Conservation (phyloP, 768 basidiomycete genomes). For the Termitomyces sp. region DNA sequence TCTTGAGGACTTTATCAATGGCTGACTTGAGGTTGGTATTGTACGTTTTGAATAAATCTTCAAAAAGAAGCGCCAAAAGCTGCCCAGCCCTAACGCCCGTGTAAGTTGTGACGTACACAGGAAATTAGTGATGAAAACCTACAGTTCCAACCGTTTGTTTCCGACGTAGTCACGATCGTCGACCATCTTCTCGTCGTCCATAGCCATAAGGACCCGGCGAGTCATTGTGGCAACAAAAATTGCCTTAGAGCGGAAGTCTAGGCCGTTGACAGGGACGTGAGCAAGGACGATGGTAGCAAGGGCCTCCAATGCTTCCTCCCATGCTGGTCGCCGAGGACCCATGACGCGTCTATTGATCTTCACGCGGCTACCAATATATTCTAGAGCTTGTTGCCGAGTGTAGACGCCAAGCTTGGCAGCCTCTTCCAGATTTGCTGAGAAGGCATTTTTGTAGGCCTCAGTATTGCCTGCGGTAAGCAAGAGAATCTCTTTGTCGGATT, state of each 20-base stretch:
- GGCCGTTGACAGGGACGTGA: slow-evolving; percentile 86
- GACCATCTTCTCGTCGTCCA: slow-evolving; percentile 95
- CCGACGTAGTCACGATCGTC: slow-evolving; percentile 99
- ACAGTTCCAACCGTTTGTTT: slow-evolving; percentile 98
- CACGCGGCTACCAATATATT: slow-evolving; percentile 92
- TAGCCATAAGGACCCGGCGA: slow-evolving; percentile 90
- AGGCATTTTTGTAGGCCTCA: slow-evolving; percentile 82
- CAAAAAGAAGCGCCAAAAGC: slow-evolving; percentile 91
- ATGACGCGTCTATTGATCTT: slow-evolving; percentile 81
- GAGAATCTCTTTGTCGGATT: slow-evolving; percentile 97
- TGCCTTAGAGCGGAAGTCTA: slow-evolving; percentile 92
- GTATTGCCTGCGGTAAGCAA: slow-evolving; percentile 90
- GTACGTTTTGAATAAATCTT: slow-evolving; percentile 98
- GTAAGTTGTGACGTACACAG: background rate
- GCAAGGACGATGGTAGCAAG: slow-evolving; percentile 97
- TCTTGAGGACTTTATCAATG: slow-evolving; percentile 97
- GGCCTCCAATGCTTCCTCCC: slow-evolving; percentile 95
- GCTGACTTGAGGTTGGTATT: slow-evolving; percentile 92
- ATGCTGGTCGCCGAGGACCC: slow-evolving; percentile 80
- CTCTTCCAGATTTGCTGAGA: slow-evolving; percentile 92
- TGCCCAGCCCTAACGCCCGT: slow-evolving; percentile 82
- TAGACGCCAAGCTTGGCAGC: slow-evolving; percentile 89
- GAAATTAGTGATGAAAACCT: slow-evolving; percentile 28
- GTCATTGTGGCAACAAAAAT: slow-evolving; percentile 99
- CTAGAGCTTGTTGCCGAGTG: slow-evolving; percentile 90